A percentile compares a stretch with the other conserved stretches of the same genome.
These are phyloP conservation scores for Tylopilus rubrobrunneus DNA, from an alignment of 768 basidiomycete genomes.

Conservation along the genomic window DNA sequence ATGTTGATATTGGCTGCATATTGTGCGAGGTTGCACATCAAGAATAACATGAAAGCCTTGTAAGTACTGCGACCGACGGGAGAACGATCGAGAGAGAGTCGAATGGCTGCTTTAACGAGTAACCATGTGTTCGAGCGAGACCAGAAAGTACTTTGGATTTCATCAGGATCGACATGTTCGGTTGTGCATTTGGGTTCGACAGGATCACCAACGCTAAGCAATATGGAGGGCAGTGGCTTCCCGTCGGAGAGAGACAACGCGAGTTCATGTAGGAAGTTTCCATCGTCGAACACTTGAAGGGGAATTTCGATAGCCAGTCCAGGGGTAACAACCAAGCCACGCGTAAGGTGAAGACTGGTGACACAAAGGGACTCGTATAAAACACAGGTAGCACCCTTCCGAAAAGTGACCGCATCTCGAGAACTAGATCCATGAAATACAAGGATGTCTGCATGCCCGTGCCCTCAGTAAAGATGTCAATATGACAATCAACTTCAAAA, in stretches of 20 bases:
- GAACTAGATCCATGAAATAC: background rate
- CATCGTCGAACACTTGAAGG: background rate
- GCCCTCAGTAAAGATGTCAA: background rate
- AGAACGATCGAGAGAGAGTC: background rate
- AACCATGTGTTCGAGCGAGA: background rate
- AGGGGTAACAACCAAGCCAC: background rate
- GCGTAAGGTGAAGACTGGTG: rapidly evolving
- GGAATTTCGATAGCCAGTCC: background rate
- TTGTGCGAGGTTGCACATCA: background rate
- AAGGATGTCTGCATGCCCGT: background rate
- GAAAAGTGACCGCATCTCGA: background rate
- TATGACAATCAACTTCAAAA: background rate
- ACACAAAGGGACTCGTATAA: background rate
- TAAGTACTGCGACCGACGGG: background rate
- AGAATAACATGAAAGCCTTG: background rate
- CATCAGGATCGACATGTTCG: background rate
- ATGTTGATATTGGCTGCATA: background rate
- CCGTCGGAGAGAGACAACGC: background rate
- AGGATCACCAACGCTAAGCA: background rate
- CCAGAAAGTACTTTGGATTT: background rate
- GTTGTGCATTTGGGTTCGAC: background rate
- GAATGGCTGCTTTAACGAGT: background rate
- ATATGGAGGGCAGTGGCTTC: background rate
- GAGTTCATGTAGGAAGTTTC: background rate
- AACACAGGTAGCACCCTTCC: background rate